phyloP scores from a whole-genome alignment of 345 rosid genomes.

The Citrus unshiu region DNA sequence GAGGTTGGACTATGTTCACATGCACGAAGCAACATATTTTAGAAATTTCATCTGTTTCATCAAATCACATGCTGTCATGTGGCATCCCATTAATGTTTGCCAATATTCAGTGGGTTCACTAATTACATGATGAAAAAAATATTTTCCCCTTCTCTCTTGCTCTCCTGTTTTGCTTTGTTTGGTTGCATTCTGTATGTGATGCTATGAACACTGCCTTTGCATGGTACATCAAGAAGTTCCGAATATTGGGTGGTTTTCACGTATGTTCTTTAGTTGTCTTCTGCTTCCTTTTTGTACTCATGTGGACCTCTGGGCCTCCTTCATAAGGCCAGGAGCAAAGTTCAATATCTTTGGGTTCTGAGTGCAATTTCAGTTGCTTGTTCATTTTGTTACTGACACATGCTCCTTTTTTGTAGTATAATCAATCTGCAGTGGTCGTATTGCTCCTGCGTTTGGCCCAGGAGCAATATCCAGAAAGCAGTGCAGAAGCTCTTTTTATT shows the following conservation, averaged over 20 bases:
- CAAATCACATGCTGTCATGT: background rate
- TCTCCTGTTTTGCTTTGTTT: background rate
- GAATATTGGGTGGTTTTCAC: background rate
- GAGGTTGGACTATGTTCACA: background rate
- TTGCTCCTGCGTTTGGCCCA: conserved; percentile 81
- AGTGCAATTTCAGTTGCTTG: background rate
- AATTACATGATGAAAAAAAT: background rate
- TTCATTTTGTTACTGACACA: conserved; percentile 12
- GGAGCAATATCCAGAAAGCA: conserved; percentile 48
- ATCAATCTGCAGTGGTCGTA: conserved; percentile 64
- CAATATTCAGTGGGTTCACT: background rate
- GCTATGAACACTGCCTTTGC: background rate
- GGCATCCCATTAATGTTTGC: background rate
- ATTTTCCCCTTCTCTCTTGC: background rate
- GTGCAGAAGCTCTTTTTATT: conserved; percentile 49
- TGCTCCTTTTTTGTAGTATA: conserved; percentile 43
- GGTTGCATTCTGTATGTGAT: background rate
- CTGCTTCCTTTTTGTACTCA: background rate
- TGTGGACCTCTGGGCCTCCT: background rate
- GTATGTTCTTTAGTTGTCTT: background rate
- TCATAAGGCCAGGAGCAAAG: background rate
- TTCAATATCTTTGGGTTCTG: background rate
- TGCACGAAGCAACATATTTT: background rate
- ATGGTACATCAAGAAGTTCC: background rate
- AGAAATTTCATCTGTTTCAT: background rate